Evolutionary conservation across 2,329 filamentous ascomycete species (phyloP), one percentile per base, ranked within the genome.

Genomic region (Pseudogymnoascus sp.): DNA sequence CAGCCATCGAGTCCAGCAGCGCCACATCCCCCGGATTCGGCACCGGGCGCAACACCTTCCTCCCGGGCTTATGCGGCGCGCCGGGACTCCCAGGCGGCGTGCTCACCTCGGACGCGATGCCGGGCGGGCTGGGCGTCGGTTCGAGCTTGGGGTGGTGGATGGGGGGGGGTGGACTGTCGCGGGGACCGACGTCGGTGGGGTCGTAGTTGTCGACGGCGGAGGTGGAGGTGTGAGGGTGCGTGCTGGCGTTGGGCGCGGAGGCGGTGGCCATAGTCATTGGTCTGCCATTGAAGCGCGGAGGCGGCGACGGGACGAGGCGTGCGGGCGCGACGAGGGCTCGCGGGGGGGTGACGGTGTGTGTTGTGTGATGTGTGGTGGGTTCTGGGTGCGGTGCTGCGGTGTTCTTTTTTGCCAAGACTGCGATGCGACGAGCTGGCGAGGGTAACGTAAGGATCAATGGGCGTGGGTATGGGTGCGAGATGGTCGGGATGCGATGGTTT

Each of bases 1-100:
- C 83, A 69, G 78, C 84, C 77, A 93, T 81, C 73, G 81, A 79
- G 63, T 78, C 76, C 66, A 93, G 81, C 74, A 93, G 80, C 67
- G 90, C 85, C 68, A 80, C 84, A 81, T 89, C 86, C 69, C 83
- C 84, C 72, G 83, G 83, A 69, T 77, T 84, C 43, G 82, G 78
- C 67, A 75, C 78, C 66, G 80, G 76, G 82, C 84, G 85, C 70
- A 72, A 77, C 67, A 67, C 68, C 42, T 78, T 76, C 78, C 81
- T 81, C 79, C 78, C 76, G 71, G 78, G 80, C 72, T 78, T 79
- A 73, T 75, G 72, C 5, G 25, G 25, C 69, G 73, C 74, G 8
- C 25, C 25, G 28, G 16, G 59, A 65, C 70, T 70, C 66, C 69
- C 75, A 69, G 70, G 72, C 73, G 72, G 71, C 66, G 68, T 72